phyloP scores from a whole-genome alignment of 1,139 yeast genomes.

The Pichia sp. region DNA sequence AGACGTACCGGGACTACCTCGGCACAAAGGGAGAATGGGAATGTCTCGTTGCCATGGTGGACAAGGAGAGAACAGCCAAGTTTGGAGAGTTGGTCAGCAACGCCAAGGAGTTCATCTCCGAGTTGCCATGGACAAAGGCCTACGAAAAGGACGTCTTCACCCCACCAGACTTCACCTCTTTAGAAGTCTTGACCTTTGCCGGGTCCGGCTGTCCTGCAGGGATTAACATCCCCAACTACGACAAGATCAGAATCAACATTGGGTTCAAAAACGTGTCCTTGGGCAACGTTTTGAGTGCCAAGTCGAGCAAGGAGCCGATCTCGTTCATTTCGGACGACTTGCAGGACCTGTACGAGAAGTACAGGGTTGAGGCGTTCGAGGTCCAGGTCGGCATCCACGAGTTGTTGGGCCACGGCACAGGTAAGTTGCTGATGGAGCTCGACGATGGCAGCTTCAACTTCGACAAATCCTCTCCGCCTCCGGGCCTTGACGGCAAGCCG shows the following conservation, averaged over 20 bases:
- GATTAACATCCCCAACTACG: conserved; percentile 87
- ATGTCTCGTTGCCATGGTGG: conserved; percentile 88
- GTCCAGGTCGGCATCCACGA: conserved; percentile 93
- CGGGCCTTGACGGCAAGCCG: conserved; percentile 52
- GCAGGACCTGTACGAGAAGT: conserved; percentile 57
- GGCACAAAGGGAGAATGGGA: conserved; percentile 96
- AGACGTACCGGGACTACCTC: conserved; percentile 86
- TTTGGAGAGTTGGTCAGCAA: conserved; percentile 63
- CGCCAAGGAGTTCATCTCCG: conserved; percentile 60
- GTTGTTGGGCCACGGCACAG: conserved; percentile 88
- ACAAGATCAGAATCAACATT: conserved; percentile 72
- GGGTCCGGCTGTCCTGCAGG: conserved; percentile 92
- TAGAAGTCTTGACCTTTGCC: conserved; percentile 85
- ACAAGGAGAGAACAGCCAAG: conserved; percentile 78
- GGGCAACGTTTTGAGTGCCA: conserved; percentile 78
- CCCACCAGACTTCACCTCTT: conserved; percentile 87
- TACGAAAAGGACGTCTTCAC: conserved; percentile 82
- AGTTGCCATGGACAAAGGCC: conserved; percentile 69
- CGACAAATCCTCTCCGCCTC: conserved; percentile 55
- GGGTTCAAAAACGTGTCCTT: conserved; percentile 88
- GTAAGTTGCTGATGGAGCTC: conserved; percentile 64
- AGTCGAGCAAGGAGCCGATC: conserved; percentile 64
- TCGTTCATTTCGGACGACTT: conserved; percentile 57
- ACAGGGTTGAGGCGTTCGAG: conserved; percentile 80
- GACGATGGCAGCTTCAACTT: conserved; percentile 66